These are phyloP conservation scores for Ulota crispa DNA, from an alignment of 225 moss, liverwort and hornwort genomes.

Conservation along the genomic window DNA sequence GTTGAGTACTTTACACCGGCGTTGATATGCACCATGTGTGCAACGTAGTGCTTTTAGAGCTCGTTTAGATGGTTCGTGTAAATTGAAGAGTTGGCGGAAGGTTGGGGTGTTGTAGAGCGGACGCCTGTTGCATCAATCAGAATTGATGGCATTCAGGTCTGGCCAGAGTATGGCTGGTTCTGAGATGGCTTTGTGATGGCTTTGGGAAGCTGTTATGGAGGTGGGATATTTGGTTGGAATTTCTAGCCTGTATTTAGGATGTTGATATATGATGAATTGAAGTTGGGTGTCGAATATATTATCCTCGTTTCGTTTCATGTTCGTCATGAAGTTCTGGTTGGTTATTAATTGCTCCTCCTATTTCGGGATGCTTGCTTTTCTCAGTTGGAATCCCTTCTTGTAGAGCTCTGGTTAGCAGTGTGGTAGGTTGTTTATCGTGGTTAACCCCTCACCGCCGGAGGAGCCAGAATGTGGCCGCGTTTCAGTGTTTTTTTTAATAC, in stretches of 20 bases:
- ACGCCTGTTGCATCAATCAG: slow-evolving; percentile 12
- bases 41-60: slow-evolving; percentile 7
- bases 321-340: neutral
- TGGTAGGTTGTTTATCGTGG: no score
- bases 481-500: no score
- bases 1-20: neutral
- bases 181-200: neutral
- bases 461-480: no score
- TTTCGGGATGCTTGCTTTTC: neutral
- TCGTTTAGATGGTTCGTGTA: slow-evolving; percentile 30
- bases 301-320: neutral
- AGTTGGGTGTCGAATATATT: neutral
- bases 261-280: neutral
- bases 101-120: neutral
- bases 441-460: no score
- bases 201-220: neutral
- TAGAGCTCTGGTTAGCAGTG: neutral
- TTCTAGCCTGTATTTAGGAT: neutral
- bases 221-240: neutral
- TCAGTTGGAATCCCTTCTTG: neutral
- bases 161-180: slow-evolving; percentile 5
- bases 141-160: slow-evolving; percentile 5
- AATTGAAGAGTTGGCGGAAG: slow-evolving; percentile 26
- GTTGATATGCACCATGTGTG: neutral
- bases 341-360: neutral